Conservation (phyloP, 2,329 filamentous ascomycete species). For the Ophiocordyceps sinensis region DNA sequence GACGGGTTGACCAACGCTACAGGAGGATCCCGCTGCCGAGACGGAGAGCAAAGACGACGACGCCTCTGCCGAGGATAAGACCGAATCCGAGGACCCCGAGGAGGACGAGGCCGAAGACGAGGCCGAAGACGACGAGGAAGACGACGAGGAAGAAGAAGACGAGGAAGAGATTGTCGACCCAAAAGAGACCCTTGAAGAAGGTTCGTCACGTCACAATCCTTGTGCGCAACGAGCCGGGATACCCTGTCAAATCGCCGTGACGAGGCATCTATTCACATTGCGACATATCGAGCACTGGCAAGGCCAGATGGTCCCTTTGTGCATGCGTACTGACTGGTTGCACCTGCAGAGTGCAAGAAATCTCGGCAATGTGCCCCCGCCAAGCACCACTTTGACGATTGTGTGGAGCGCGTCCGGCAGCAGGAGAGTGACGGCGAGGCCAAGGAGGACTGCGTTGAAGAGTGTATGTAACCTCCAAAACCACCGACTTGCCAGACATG, state of each 20-base stretch:
- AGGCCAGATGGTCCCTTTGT: no score
- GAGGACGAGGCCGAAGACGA: constrained; percentile 34
- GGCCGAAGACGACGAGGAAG: constrained; percentile 48
- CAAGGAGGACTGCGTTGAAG: constrained; percentile 95
- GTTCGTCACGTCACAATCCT: constrained; percentile 38
- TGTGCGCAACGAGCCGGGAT: background rate
- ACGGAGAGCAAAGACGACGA: constrained; percentile 25
- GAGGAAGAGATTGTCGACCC: constrained; percentile 78
- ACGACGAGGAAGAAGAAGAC: constrained; percentile 60
- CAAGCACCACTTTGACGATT: constrained; percentile 99
- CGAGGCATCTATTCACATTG: background rate
- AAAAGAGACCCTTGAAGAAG: constrained; percentile 81
- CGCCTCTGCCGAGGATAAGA: constrained; percentile 7
- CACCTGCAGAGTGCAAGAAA: constrained; percentile 65
- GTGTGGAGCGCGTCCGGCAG: constrained; percentile 71
- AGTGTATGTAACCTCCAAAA: constrained; percentile 59
- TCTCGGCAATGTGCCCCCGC: constrained; percentile 69
- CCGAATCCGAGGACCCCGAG: constrained; percentile 28
- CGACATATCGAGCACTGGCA: background rate
- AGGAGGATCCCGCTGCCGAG: constrained; percentile 25
- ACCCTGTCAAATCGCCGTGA: background rate
- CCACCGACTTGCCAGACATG: no score
- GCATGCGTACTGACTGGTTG: constrained; percentile 8
- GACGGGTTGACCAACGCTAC: constrained; percentile 1
- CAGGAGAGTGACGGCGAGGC: constrained; percentile 54